Base-by-base conservation (phyloP, 1,284 basidiomycete genomes). In the Rhodotorula glutinis region DNA sequence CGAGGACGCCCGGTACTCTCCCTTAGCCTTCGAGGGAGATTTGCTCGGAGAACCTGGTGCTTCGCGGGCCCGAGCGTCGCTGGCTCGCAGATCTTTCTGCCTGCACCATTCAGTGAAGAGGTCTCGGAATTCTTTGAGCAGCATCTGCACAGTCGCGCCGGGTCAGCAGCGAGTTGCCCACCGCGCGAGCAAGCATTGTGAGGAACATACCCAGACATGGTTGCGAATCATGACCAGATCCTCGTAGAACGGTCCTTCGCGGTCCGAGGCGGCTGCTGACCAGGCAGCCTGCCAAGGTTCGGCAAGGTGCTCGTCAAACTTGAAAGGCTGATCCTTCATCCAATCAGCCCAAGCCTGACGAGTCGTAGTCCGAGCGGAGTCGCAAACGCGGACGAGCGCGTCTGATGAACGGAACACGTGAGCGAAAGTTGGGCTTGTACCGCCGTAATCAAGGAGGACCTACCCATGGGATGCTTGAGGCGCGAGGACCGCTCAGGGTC, bases 21-120 rank as follows among this genome's bases (percentile, higher is more conserved):
- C 23, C 17, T 60, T 52, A 23, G n/a, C 27, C 46, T 65, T 68
- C 2, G 58, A 38, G 10, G 63, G 66, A 11, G 65, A 65, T 47
- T 70, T 70, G 29, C 53, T 44, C 2, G 70, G 70, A 13, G 70
- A 71, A 5, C 70, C 66, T 16, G 58, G 57, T 9, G 57, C 60
- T 19, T 17, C 11, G 3, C 33, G 14, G 21, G 27, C 40, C 2
- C 40, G 25, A 0, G 23, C 40, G n/a, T 27, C 27, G 14, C 2
- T 1, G 17, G 54, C 21, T 17, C 43, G 30, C 5, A 7, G 16
- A 21, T 64, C 58, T 21, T 30, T 19, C 2, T 57, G 54, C 23
- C 47, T 53, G 0, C 4, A 13, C 69, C 66, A 71, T 2, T 3
- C 3, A 2, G 0, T 2, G 23, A 57, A 30, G 13, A 66, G 23